Percentiles rank a stretch among this genome's conserved stretches.
Evolutionary conservation across 2,329 filamentous ascomycete genomes (phyloP).

Genomic region (Penicillium crustosum): DNA sequence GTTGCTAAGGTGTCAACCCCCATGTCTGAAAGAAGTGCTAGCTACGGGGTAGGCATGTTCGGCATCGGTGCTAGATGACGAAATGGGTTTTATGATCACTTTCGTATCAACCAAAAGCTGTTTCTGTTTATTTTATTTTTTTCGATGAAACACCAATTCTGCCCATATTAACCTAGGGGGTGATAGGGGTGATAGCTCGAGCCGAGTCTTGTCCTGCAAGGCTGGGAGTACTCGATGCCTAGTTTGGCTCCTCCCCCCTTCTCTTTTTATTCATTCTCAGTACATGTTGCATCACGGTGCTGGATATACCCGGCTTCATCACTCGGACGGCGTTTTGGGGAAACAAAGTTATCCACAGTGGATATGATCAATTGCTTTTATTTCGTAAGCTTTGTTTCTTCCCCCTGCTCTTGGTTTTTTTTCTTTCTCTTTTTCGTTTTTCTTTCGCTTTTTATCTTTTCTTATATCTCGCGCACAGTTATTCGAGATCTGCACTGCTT

Average conservation of each 20-base stretch:
- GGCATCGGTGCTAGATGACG: slow-evolving; percentile 46
- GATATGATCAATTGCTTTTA: slow-evolving; percentile 21
- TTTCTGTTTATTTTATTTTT: slow-evolving; percentile 15
- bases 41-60: slow-evolving; percentile 48
- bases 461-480: slow-evolving; percentile 6
- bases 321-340: slow-evolving; percentile 41
- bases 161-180: slow-evolving; percentile 13
- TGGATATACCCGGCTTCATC: slow-evolving; percentile 51
- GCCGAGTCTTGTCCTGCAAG: slow-evolving; percentile 3
- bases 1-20: slow-evolving; percentile 42
- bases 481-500: slow-evolving; percentile 20
- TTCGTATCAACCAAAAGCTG: slow-evolving; percentile 25
- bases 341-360: slow-evolving; percentile 25
- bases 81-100: slow-evolving; percentile 14
- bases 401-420: slow-evolving; percentile 6
- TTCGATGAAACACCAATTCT: slow-evolving; percentile 10
- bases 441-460: neutral
- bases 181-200: slow-evolving; percentile 12
- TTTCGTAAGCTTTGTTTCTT: slow-evolving; percentile 17
- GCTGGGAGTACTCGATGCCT: slow-evolving; percentile 8
- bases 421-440: neutral
- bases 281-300: slow-evolving; percentile 50
- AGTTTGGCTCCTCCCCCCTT: slow-evolving; percentile 2
- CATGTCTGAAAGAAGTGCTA: slow-evolving; percentile 42
- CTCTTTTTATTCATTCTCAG: slow-evolving; percentile 29